Percentiles rank a stretch among this genome's conserved stretches.
Evolutionary conservation across 1,284 basidiomycete genomes (phyloP).

Genomic region (Cutaneotrichosporon sp.): DNA sequence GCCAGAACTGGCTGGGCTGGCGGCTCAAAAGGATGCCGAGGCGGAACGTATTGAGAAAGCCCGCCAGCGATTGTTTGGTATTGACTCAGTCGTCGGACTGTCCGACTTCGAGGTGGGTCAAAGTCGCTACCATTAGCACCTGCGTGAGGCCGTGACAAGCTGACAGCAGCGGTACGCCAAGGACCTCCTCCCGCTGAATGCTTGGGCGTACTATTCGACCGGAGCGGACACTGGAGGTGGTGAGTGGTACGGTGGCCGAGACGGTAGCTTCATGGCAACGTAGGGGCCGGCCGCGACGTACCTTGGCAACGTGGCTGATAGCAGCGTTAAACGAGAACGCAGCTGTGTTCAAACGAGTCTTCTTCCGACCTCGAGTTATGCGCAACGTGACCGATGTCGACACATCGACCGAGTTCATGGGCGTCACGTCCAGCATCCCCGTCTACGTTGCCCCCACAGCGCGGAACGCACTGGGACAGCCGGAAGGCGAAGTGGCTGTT

Average conservation of each 20-base stretch:
- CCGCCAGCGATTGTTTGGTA: constrained; percentile 26
- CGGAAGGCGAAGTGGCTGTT: constrained; percentile 51
- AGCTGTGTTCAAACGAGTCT: constrained; percentile 67
- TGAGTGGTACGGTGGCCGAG: too few species aligned
- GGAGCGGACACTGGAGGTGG: constrained; percentile 71
- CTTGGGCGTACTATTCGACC: constrained; percentile 72
- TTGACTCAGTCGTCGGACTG: constrained; percentile 32
- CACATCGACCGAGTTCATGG: constrained; percentile 68
- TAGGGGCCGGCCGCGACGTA: too few species aligned
- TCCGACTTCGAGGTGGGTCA: constrained; percentile 36
- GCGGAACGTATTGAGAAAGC: constrained; percentile 22
- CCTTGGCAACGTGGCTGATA: too few species aligned
- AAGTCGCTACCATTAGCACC: too few species aligned
- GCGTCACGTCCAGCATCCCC: constrained; percentile 63
- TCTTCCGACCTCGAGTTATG: constrained; percentile 75
- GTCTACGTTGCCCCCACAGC: constrained; percentile 71
- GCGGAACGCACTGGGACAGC: constrained; percentile 50
- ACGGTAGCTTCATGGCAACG: too few species aligned
- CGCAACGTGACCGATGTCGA: constrained; percentile 63
- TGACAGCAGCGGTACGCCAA: constrained; percentile 52
- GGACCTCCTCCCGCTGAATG: constrained; percentile 62
- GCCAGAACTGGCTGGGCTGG: constrained; percentile 7
- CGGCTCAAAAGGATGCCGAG: constrained; percentile 11
- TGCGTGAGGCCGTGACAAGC: too few species aligned
- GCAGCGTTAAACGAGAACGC: constrained; percentile 56